These are phyloP conservation scores for Entomortierella parvispora DNA, from an alignment of 192 early-diverging fungal genomes.

Conservation along the genomic window DNA sequence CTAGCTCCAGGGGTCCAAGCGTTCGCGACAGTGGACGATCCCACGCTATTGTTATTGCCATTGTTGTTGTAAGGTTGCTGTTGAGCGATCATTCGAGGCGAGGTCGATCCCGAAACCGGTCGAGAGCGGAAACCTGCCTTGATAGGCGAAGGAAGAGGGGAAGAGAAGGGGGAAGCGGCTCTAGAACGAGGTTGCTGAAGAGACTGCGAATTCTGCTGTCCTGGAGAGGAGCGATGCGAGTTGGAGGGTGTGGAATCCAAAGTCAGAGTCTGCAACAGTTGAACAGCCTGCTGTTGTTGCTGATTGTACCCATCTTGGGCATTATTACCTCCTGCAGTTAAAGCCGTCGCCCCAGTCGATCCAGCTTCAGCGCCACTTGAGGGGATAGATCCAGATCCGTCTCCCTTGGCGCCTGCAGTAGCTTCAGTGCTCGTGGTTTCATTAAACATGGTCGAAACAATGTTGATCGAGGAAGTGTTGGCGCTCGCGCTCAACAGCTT, in stretches of 20 bases:
- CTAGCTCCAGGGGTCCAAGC: not conserved
- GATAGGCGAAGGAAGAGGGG: conserved; percentile 49
- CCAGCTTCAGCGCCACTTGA: not conserved
- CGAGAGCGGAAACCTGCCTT: conserved; percentile 46
- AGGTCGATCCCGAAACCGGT: conserved; percentile 45
- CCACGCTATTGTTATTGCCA: not conserved
- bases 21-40: too few species aligned
- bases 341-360: not conserved
- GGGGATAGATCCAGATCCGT: conserved; percentile 22
- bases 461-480: conserved; percentile 53
- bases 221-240: not conserved
- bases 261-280: conserved; percentile 33
- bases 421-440: conserved; percentile 11
- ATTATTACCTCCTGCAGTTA: not conserved
- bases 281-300: conserved; percentile 52
- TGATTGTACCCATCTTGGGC: conserved; percentile 16
- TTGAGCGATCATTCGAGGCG: conserved; percentile 19
- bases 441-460: conserved; percentile 51
- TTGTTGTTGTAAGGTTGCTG: conserved; percentile 19
- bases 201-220: conserved; percentile 20
- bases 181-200: conserved; percentile 22
- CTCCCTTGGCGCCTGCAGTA: not conserved
- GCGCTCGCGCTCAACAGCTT: conserved; percentile 52
- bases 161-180: conserved; percentile 30
- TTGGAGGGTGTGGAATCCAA: conserved; percentile 10